Conservation (phyloP, 1,284 basidiomycete species). For the Irpex sp. region DNA sequence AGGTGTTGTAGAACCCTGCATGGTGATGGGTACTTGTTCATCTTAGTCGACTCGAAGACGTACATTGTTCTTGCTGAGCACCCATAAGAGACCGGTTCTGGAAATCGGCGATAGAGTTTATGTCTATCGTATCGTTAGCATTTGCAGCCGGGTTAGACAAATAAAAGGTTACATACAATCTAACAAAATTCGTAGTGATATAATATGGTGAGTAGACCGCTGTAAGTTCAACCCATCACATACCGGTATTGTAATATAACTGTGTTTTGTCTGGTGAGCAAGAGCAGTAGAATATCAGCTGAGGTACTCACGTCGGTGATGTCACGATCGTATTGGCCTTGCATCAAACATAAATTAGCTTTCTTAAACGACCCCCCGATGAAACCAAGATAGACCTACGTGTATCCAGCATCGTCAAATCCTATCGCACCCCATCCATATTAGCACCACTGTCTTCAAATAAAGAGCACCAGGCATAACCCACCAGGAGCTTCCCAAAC, state of each 20-base stretch:
- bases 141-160: background rate
- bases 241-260: conserved; percentile 57
- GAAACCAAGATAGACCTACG: conserved; percentile 27
- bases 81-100: conserved; percentile 57
- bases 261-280: conserved; percentile 15
- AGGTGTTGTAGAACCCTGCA: conserved; percentile 49
- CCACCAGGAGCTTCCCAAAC: conserved; percentile 51
- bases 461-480: conserved; percentile 1
- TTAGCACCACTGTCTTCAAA: background rate
- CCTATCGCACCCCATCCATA: conserved; percentile 21
- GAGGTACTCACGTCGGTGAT: conserved; percentile 47
- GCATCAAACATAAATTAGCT: background rate
- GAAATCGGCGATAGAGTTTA: conserved; percentile 41
- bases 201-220: background rate
- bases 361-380: background rate
- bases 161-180: conserved; percentile 25
- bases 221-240: conserved; percentile 8
- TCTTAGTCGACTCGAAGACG: conserved; percentile 5
- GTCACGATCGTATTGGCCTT: conserved; percentile 61
- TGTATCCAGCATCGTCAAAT: conserved; percentile 63
- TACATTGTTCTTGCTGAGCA: conserved; percentile 52
- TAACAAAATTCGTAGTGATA: conserved; percentile 2
- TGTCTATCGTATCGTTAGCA: conserved; percentile 26
- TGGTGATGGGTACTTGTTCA: background rate
- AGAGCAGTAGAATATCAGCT: background rate